Evolutionary conservation across 2,329 filamentous ascomycete genomes (phyloP).

Genomic region (Fusarium bactridioides): DNA sequence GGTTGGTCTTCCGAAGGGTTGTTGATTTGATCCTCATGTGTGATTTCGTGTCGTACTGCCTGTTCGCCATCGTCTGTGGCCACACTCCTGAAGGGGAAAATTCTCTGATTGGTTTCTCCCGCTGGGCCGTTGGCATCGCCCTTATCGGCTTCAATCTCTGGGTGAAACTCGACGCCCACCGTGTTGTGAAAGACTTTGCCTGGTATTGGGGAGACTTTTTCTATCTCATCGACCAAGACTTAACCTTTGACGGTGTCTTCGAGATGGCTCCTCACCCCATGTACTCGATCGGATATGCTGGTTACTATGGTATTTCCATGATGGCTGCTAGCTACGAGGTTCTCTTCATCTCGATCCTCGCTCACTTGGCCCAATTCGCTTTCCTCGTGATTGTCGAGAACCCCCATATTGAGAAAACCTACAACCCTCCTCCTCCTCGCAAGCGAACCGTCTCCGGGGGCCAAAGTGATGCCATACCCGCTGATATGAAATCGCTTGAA

Average conservation of each 20-base stretch:
- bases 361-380: slow-evolving; percentile 91
- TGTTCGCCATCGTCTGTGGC: slow-evolving; percentile 91
- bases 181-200: slow-evolving; percentile 97
- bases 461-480: slow-evolving; percentile 42
- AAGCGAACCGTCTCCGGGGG: slow-evolving; percentile 54
- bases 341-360: slow-evolving; percentile 93
- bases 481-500: slow-evolving; percentile 38
- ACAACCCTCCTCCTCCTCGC: slow-evolving; percentile 87
- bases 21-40: slow-evolving; percentile 99
- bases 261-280: slow-evolving; percentile 99
- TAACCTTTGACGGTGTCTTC: slow-evolving; percentile 98
- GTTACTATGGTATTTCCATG: slow-evolving; percentile 97
- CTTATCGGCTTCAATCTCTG: slow-evolving; percentile 95
- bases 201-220: slow-evolving; percentile 99
- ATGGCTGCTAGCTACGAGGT: slow-evolving; percentile 99
- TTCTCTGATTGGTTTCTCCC: slow-evolving; percentile 70
- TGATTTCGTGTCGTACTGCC: slow-evolving; percentile 95
- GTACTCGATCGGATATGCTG: slow-evolving; percentile 98
- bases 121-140: slow-evolving; percentile 80
- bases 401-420: slow-evolving; percentile 97
- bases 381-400: slow-evolving; percentile 94
- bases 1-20: slow-evolving; percentile 93
- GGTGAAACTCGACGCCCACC: slow-evolving; percentile 97
- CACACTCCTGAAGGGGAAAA: slow-evolving; percentile 78
- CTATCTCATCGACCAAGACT: slow-evolving; percentile 95